These are phyloP conservation scores for Aaosphaeria pasadenensis DNA, from an alignment of 2,329 filamentous ascomycete genomes.

Conservation along the genomic window DNA sequence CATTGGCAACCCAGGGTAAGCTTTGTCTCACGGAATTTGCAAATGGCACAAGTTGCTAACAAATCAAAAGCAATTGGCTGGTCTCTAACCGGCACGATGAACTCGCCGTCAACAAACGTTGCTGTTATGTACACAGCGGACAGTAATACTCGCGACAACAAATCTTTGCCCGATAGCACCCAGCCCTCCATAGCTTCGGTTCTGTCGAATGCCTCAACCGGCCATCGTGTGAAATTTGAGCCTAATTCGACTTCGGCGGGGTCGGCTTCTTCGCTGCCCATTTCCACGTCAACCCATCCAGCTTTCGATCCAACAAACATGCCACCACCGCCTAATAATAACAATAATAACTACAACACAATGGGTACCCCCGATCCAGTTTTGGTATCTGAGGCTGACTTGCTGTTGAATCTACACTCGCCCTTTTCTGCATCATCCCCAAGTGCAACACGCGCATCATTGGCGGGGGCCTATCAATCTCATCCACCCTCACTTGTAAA, in stretches of 20 bases:
- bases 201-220: slow-evolving; percentile 16
- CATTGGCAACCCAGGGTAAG: slow-evolving; percentile 52
- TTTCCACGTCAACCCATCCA: slow-evolving; percentile 13
- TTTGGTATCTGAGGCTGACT: slow-evolving; percentile 46
- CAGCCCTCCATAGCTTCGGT: slow-evolving; percentile 30
- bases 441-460: slow-evolving; percentile 8
- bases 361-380: slow-evolving; percentile 26
- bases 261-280: slow-evolving; percentile 14
- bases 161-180: slow-evolving; percentile 14
- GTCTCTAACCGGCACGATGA: slow-evolving; percentile 83
- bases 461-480: slow-evolving; percentile 1
- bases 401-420: slow-evolving; percentile 50
- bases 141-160: slow-evolving; percentile 20
- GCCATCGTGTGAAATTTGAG: slow-evolving; percentile 23
- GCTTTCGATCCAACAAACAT: slow-evolving; percentile 26
- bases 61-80: slow-evolving; percentile 64
- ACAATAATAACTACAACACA: slow-evolving; percentile 17
- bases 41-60: too few relatives aligned
- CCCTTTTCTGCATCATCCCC: slow-evolving; percentile 36
- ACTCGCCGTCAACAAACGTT: slow-evolving; percentile 79
- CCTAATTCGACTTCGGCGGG: slow-evolving; percentile 11
- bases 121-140: slow-evolving; percentile 73
- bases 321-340: slow-evolving; percentile 28
- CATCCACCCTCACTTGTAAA: background rate
- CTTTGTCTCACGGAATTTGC: too few relatives aligned